A percentile compares a stretch with the other conserved stretches of the same genome.
phyloP scores from a whole-genome alignment of 2,329 filamentous ascomycete species.

The Exserohilum rostratum region DNA sequence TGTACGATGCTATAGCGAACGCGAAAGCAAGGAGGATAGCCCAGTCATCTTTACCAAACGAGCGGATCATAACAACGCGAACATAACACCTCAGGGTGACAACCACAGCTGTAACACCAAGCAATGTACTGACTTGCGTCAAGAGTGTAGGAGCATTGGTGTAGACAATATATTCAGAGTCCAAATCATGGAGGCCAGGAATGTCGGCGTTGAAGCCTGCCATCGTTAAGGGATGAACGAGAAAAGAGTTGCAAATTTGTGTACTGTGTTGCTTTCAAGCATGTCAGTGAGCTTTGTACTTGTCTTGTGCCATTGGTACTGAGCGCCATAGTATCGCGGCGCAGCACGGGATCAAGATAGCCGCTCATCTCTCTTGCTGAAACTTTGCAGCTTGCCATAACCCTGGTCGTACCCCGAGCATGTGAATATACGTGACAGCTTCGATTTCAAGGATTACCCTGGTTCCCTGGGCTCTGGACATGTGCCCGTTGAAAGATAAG shows the following conservation, averaged over 20 bases:
- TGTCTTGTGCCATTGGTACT: neutral
- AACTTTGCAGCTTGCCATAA: neutral
- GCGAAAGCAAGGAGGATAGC: conserved; percentile 51
- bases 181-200: neutral
- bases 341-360: neutral
- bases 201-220: neutral
- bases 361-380: neutral
- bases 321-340: neutral
- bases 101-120: conserved; percentile 46
- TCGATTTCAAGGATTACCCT: neutral
- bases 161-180: conserved; percentile 37
- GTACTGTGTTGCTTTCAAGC: neutral
- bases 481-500: neutral
- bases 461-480: neutral
- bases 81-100: conserved; percentile 55
- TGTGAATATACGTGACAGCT: neutral
- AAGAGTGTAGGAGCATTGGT: conserved; percentile 49
- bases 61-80: conserved; percentile 54
- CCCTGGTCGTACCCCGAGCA: neutral
- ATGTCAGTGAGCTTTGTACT: neutral
- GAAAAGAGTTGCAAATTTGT: neutral
- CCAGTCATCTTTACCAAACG: conserved; percentile 59
- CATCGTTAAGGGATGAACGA: neutral
- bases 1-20: neutral
- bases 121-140: conserved; percentile 49